phyloP scores from a whole-genome alignment of 169 alveolate genomes.

The Cryptosporidium xiaoi region DNA sequence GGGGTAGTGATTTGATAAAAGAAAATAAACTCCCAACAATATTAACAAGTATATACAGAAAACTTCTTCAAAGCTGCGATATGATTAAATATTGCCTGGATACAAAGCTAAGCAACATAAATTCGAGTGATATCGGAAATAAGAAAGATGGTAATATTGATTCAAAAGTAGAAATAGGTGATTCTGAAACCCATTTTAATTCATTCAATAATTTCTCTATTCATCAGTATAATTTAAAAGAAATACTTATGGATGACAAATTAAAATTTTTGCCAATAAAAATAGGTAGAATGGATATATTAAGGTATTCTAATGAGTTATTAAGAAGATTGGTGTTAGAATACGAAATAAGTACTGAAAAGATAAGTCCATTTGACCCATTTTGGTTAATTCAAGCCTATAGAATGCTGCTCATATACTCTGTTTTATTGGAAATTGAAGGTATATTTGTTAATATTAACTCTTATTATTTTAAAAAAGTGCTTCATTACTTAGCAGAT shows the following conservation, averaged over 20 bases:
- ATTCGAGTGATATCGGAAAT: background rate
- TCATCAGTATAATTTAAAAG: background rate
- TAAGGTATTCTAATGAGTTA: constrained; percentile 21
- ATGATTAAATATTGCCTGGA: constrained; percentile 24
- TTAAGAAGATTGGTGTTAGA: constrained; percentile 29
- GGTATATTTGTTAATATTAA: constrained; percentile 19
- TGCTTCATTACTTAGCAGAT: constrained; percentile 36
- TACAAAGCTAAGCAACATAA: background rate
- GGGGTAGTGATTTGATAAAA: background rate
- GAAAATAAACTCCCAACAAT: constrained; percentile 45
- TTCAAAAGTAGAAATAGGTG: background rate
- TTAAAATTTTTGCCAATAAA: constrained; percentile 6
- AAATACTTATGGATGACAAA: background rate
- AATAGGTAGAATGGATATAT: constrained; percentile 24
- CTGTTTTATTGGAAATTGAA: background rate
- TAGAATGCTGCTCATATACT: constrained; percentile 58
- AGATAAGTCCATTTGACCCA: constrained; percentile 69
- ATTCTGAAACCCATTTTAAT: background rate
- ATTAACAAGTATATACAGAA: constrained; percentile 57
- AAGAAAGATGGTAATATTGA: background rate
- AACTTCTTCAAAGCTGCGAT: constrained; percentile 58
- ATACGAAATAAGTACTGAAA: constrained; percentile 45
- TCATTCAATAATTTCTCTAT: background rate
- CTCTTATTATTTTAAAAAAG: constrained; percentile 12
- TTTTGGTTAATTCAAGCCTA: constrained; percentile 67